Base-by-base conservation (phyloP, 108 stramenopile genomes). In the Epipyxis sp. region DNA sequence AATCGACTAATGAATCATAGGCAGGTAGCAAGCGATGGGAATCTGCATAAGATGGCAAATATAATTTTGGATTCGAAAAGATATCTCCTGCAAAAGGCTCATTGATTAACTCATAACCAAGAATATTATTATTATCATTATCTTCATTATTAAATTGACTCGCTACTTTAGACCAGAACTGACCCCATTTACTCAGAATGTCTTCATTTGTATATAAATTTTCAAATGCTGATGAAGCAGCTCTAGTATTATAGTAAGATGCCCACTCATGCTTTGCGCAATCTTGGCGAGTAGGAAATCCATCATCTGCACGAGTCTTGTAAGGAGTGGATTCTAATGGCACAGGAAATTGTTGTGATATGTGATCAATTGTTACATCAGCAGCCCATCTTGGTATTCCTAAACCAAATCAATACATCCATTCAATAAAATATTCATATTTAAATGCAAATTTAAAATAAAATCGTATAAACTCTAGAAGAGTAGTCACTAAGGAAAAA, bases 71-170 rank as follows among this genome's bases (percentile, higher is more conserved):
- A 45, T 77, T 27, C 25, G 1, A n/a, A 43, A 30, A 77, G 25
- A 58, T 1, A 45, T 50, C 76, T 58, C 76, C 76, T 1, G 76
- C 76, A 2, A 1, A 77, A 1, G 76, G 76, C 37, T 77, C 76
- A 43, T 77, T 77, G 42, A 77, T 54, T 29, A 69, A 6, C 69
- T 69, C 69, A 44, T 1, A 1, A 40, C 69, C 69, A 1, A 69
- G 29, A 2, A 69, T 13, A 2, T 1, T 41, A n/a, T 40, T 40
- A n/a, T n/a, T n/a, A n/a, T n/a, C n/a, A n/a, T n/a, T n/a, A n/a
- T n/a, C n/a, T 1, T 32, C 43, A 2, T 1, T 1, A 1, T 27
- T 27, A 2, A 69, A 32, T 1, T 32, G 43, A 27, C 59, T 1
- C 1, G 50, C 44, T 1, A 32, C 69, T 3, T 44, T 45, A 42